Base-by-base conservation (phyloP, 169 alveolate genomes). In the Eimeria necatrix region DNA sequence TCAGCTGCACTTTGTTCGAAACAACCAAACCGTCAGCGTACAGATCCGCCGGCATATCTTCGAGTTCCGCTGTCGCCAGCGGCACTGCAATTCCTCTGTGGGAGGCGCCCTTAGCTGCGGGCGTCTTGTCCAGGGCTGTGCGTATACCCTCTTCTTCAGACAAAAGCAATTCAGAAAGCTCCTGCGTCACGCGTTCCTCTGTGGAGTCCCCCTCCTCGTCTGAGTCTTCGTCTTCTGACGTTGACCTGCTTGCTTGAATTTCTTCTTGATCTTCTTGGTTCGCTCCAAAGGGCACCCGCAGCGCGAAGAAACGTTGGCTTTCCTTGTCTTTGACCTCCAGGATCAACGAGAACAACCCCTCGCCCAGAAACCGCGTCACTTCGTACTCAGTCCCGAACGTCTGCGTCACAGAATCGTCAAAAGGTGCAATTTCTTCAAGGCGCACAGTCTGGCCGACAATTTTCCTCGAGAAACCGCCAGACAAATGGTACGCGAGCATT, bases 361-460 rank as follows among this genome's bases (percentile, higher is more conserved):
- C 60, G n/a, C 59, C 85, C 16, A 74, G 26, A 49, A 74, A 26
- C 10, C 85, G 85, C 4, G 59, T 74, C 26, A 74, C 85, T 7
- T 14, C 10, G 0, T 26, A 32, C 68, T 56, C 41, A 32, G 41
- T 32, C 41, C 41, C 41, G 41, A 32, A 32, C 41, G 41, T 32
- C 41, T 32, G 41, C 41, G 41, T 32, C 41, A 32, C 41, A 32
- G 41, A 32, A 0, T 32, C 41, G 20, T 68, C 8, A 10, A 32
- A 6, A 6, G 6, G 7, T 4, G 41, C 78, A 22, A 6, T 2
- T 20, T 4, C 78, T n/a, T 68, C 49, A 4, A 68, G 48, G 7
- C 7, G 78, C 4, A 68, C 14, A 7, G 41, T 68, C 14, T 68
- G 41, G 7, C 78, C 78, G 0, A 68, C 78, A n/a, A 68, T 16